Base-by-base conservation (phyloP, 768 basidiomycete species). In the Leccinellum luteum region DNA sequence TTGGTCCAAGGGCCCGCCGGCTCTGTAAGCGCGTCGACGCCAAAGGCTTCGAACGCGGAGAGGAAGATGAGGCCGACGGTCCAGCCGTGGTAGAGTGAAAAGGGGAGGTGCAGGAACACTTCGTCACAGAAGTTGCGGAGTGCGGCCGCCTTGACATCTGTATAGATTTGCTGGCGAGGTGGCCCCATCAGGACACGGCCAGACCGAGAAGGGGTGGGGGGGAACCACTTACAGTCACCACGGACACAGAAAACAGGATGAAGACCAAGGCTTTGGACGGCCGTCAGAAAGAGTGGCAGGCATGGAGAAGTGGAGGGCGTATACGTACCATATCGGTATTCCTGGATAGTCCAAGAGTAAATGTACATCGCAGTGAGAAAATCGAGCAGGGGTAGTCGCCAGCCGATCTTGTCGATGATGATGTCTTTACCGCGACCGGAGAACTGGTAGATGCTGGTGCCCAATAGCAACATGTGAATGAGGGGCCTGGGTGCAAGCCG, bases 81-180 rank as follows among this genome's bases (percentile, higher is more conserved):
- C 81, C 82, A 83, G 52, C 85, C 85, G 63, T 87, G 85, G 70
- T 81, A 89, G 48, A 89, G 74, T 13, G 82, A 85, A 75, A 90
- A 89, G 4, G 88, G 87, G 12, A 87, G 79, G 66, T 88, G 86
- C n/a, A 89, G 73, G 51, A 87, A 86, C 58, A 85, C 65, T 62
- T 87, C 85, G 62, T 87, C 85, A 43, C 73, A 74, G 48, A 79
- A 63, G 60, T 71, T 77, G 63, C 81, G 76, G 53, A 81, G 70
- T 21, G 75, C 70, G n/a, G 68, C 83, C 63, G 76, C 79, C 73
- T 86, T 85, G 67, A 89, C 80, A 54, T 85, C 73, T 64, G 83
- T 85, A 71, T 89, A 86, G 67, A 87, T 84, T 72, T 86, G 83
- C 71, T 79, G 63, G 30, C 14, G 10, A 32, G 32, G 30, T 4